Conservation (phyloP, 176 grass and related monocot species). For the Eleusine indica region DNA sequence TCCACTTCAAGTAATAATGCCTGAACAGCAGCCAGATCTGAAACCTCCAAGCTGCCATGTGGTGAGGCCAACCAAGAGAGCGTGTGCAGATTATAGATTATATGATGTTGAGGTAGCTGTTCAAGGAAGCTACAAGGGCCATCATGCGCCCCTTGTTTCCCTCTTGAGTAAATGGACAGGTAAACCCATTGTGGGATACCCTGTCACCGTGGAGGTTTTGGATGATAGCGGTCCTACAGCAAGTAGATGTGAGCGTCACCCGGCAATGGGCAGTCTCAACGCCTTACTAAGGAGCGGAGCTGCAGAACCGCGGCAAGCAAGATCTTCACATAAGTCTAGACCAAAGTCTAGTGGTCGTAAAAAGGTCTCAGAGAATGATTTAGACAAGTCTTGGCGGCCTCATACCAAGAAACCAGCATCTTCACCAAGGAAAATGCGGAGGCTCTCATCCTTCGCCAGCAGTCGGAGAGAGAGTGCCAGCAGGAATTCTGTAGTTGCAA, state of each 20-base stretch:
- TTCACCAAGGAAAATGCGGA: constrained; percentile 92
- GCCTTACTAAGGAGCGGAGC: constrained; percentile 53
- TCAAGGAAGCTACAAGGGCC: constrained; percentile 71
- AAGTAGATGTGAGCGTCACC: constrained; percentile 39
- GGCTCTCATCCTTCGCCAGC: constrained; percentile 87
- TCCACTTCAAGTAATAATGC: constrained; percentile 45
- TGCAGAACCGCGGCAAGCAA: constrained; percentile 41
- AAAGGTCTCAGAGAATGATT: constrained; percentile 44
- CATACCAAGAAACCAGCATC: constrained; percentile 70
- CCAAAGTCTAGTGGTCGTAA: constrained; percentile 42
- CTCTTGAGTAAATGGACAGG: constrained; percentile 93
- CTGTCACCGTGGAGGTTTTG: constrained; percentile 65
- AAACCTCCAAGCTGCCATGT: constrained; percentile 41
- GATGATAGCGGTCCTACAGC: constrained; percentile 53
- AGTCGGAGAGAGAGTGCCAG: constrained; percentile 48
- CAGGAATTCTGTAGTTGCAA: constrained; percentile 63
- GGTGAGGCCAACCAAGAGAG: constrained; percentile 64
- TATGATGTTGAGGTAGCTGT: constrained; percentile 83
- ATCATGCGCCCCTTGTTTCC: constrained; percentile 80
- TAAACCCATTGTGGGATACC: constrained; percentile 84
- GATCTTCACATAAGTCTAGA: constrained; percentile 49
- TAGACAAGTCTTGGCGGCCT: constrained; percentile 58
- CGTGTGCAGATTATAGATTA: constrained; percentile 43
- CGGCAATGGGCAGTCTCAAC: constrained; percentile 50
- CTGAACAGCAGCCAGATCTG: constrained; percentile 40